phyloP scores from a whole-genome alignment of 2,329 filamentous ascomycete species.

The Diplocarpon rosae region DNA sequence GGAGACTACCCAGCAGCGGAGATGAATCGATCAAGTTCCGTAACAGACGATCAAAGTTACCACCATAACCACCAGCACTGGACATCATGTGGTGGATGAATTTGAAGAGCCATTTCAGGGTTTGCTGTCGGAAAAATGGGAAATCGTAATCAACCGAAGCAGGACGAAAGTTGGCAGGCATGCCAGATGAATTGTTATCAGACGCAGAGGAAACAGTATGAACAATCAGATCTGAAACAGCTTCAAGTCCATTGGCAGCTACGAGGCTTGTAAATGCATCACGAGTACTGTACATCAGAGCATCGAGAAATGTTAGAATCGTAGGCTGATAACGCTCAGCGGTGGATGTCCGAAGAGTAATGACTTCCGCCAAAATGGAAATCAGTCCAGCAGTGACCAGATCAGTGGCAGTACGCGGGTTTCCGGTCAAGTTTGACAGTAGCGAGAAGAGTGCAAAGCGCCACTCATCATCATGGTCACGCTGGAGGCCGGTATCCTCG shows the following conservation, averaged over 20 bases:
- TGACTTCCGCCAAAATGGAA: conserved; percentile 78
- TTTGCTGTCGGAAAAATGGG: conserved; percentile 86
- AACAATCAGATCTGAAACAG: conserved; percentile 78
- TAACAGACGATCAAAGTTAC: conserved; percentile 79
- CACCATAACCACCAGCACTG: conserved; percentile 56
- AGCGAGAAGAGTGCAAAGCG: conserved; percentile 82
- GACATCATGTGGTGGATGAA: conserved; percentile 94
- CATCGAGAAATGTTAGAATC: conserved; percentile 80
- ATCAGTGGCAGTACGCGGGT: conserved; percentile 64
- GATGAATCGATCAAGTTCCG: conserved; percentile 92
- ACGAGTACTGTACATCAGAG: conserved; percentile 72
- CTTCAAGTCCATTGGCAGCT: conserved; percentile 71
- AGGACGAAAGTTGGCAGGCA: conserved; percentile 61
- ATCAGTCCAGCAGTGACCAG: conserved; percentile 85
- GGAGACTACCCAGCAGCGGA: conserved; percentile 66
- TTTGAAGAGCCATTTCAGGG: conserved; percentile 86
- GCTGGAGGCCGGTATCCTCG: conserved; percentile 47
- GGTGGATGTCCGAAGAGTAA: conserved; percentile 70
- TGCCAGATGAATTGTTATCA: conserved; percentile 55
- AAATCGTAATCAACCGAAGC: conserved; percentile 86
- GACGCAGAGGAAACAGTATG: conserved; percentile 65
- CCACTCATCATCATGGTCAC: conserved; percentile 73
- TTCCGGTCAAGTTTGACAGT: conserved; percentile 67
- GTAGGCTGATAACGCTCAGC: conserved; percentile 77
- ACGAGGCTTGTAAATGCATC: conserved; percentile 79